phyloP scores from a whole-genome alignment of 371 early-diverging fungal genomes.

The Apophysomyces sp. region DNA sequence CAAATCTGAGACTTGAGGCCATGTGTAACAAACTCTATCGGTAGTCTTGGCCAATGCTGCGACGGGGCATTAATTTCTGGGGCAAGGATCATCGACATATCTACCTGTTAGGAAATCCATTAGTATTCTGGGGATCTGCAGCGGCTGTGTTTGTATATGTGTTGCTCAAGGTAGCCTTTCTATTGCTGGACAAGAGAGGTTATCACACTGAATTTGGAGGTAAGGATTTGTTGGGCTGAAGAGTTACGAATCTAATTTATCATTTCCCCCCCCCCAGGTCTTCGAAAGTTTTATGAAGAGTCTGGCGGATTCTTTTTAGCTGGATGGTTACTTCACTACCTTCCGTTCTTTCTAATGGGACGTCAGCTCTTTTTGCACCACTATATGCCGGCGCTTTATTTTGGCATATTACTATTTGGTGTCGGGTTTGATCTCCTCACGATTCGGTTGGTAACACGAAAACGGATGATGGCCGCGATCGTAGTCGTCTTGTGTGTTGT shows the following conservation, averaged over 20 bases:
- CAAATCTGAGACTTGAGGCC: not conserved
- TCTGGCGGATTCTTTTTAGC: conserved; percentile 84
- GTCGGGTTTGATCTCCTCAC: conserved; percentile 81
- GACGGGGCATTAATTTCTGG: conserved; percentile 96
- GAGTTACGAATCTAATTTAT: not conserved
- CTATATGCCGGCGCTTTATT: conserved; percentile 94
- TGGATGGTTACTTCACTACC: conserved; percentile 92
- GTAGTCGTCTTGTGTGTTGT: conserved; percentile 51
- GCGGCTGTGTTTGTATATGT: conserved; percentile 63
- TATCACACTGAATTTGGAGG: conserved; percentile 58
- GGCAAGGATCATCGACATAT: conserved; percentile 73
- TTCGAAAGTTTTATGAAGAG: conserved; percentile 58
- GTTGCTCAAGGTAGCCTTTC: conserved; percentile 58
- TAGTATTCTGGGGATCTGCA: conserved; percentile 88
- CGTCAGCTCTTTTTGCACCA: conserved; percentile 97
- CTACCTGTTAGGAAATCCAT: conserved; percentile 97
- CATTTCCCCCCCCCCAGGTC: conserved; percentile 29
- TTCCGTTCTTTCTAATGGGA: conserved; percentile 97
- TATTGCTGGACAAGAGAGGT: conserved; percentile 77
- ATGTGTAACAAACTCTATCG: not conserved
- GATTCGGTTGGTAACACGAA: conserved; percentile 46
- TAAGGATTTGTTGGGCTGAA: conserved; percentile 15
- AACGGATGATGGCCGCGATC: conserved; percentile 50
- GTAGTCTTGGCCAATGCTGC: conserved; percentile 80
- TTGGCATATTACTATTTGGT: conserved; percentile 74